phyloP scores from a whole-genome alignment of 2,329 filamentous ascomycete species.

The Sporothrix mexicana region DNA sequence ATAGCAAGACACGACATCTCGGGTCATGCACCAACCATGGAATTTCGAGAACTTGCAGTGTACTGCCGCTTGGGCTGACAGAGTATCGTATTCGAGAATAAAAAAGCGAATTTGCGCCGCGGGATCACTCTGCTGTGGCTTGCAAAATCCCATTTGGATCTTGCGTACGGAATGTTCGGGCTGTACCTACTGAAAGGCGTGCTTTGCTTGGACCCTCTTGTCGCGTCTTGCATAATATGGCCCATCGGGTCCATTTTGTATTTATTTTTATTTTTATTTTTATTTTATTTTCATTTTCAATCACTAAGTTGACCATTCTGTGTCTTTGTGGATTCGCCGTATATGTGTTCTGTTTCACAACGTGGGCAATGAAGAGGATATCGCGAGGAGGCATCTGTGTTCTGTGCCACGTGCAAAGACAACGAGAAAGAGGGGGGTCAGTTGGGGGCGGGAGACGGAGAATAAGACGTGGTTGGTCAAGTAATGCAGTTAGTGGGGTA shows the following conservation, averaged over 20 bases:
- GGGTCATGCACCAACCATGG: neutral
- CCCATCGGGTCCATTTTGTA: neutral
- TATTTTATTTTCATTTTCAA: neutral
- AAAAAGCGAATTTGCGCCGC: neutral
- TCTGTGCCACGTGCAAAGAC: conserved; percentile 29
- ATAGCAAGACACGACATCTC: neutral
- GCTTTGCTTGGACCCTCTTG: conserved; percentile 7
- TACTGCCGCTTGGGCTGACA: neutral
- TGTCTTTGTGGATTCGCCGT: conserved; percentile 15
- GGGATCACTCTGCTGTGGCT: conserved; percentile 11
- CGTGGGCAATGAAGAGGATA: conserved; percentile 19
- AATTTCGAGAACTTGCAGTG: neutral
- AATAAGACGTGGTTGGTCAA: neutral
- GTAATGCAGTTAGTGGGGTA: neutral
- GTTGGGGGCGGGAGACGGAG: neutral
- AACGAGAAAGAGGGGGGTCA: neutral
- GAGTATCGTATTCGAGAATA: neutral
- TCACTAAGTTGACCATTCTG: neutral
- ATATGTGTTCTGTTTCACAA: conserved; percentile 27
- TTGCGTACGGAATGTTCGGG: conserved; percentile 19
- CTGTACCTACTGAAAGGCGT: neutral
- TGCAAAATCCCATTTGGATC: neutral
- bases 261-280: neutral
- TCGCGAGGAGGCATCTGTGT: conserved; percentile 26
- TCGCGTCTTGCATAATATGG: neutral